These are phyloP conservation scores for Castanea crenata DNA, from an alignment of 306 rosid species.

Conservation along the genomic window DNA sequence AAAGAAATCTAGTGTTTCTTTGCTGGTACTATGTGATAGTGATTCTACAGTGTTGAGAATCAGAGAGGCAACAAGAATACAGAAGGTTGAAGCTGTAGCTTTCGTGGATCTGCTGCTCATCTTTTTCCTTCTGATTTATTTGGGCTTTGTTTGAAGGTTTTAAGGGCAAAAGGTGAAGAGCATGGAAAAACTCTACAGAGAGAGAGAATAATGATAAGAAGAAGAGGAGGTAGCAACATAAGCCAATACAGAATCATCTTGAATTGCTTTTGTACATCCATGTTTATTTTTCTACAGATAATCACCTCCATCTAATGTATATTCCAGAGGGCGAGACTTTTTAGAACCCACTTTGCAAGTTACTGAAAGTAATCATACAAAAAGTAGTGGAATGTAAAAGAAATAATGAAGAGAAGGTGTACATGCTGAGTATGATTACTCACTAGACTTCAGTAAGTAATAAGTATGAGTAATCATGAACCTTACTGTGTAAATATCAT, in stretches of 20 bases:
- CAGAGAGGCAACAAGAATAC: constrained; percentile 33
- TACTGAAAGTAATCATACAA: no score
- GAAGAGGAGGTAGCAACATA: background rate
- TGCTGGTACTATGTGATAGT: constrained; percentile 18
- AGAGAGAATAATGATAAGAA: background rate
- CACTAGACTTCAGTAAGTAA: no score
- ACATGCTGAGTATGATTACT: no score
- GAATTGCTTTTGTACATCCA: background rate
- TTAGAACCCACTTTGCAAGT: no score
- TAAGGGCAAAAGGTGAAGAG: constrained; percentile 4
- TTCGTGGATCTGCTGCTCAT: constrained; percentile 32
- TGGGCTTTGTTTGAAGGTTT: background rate
- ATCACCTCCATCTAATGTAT: background rate
- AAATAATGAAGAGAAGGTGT: no score
- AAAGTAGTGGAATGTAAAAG: no score
- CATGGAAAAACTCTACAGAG: background rate
- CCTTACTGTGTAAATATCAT: no score
- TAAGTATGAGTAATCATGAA: no score
- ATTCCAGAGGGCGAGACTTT: background rate
- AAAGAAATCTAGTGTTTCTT: background rate
- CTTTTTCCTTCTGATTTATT: constrained; percentile 1
- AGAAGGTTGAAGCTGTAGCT: constrained; percentile 24
- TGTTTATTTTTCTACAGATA: background rate
- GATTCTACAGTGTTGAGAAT: constrained; percentile 13
- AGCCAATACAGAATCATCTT: background rate